Base-by-base conservation (phyloP, 345 rosid species). In the Schrenkiella parvula region DNA sequence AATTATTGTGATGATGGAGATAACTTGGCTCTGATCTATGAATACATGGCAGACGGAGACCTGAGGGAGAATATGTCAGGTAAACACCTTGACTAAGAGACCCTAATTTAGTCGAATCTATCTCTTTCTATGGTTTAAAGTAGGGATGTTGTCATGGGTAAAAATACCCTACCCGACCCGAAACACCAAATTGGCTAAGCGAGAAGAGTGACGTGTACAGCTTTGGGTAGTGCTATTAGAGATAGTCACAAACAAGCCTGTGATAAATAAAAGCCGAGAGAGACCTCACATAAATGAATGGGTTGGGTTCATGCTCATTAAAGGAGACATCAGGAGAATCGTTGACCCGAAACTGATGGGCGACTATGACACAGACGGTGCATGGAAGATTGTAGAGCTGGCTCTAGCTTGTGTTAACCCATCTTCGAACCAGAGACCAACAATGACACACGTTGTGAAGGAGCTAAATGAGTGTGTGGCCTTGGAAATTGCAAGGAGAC, bases 181-280 rank as follows among this genome's bases (percentile, higher is more conserved):
- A n/a, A n/a, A n/a, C n/a, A n/a, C n/a, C n/a, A n/a, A 73, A 71
- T 63, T 78, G 73, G 62, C 58, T 87, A 10, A 81, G 75, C 31
- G 77, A 79, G 78, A 86, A 77, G 68, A 88, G 84, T 23, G 90
- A 86, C 17, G 83, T 88, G 0, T 88, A 84, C 64, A 82, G 87
- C 65, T 88, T 82, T 1, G 85, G 90, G 78, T 88, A 12, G 77
- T 84, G 31, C 72, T 88, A 0, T 19, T 88, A 21, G 87, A 85
- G 83, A 65, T 86, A 32, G 69, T 86, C 21, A 85, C 88, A 10
- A 82, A 84, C 58, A 66, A 63, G 26, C 78, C 80, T 1, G 86
- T 81, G 18, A 56, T 83, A 23, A 56, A 67, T 3, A 70, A 71
- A 63, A 69, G 13, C 14, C 17, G 60, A 14, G 78, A 72, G 3